Evolutionary conservation across 1,284 basidiomycete genomes (phyloP), one percentile per base, ranked within the genome.

Genomic region (Chiua sp.): DNA sequence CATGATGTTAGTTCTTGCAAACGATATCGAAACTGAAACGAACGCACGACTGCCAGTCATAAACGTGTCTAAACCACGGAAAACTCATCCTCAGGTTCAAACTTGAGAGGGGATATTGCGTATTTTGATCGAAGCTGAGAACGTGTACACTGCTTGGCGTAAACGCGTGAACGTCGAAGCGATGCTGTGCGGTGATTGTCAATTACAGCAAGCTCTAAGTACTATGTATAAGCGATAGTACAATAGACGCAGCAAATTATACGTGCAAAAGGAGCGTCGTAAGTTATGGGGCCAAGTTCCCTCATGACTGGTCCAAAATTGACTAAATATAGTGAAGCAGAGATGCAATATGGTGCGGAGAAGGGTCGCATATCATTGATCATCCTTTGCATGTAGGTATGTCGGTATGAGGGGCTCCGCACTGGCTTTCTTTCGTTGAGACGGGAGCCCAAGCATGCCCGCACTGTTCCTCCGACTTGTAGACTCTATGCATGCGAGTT

Each of bases 401-500:
- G 64, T 62, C 52, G 57, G 67, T 53, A 74, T 59, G 26, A 60
- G 48, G 18, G 72, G 47, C 49, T 76, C 66, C 46, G 57, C 59
- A 16, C 62, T 56, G 35, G 46, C 54, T 76, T 76, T 71, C 70
- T 79, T 81, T 66, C 81, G 79, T 74, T 80, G 82, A 53, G 80
- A 78, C 61, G 77, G 71, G 68, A 85, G 82, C n/a, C 84, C 84
- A 51, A 87, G 74, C 77, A 89, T 79, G 69, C 84, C 82, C 59
- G 70, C 74, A 57, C 86, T 90, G 59, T 81, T 85, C 65, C 82
- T 79, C 59, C 85, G 80, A 67, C 87, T 89, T 68, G 78, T 78
- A 65, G 78, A 75, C 75, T 92, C 90, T 66, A 92, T 91, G 62
- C 83, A 81, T 63, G 80, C 84, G 51, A 92, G 80, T 77, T 92